phyloP scores from a whole-genome alignment of 352 stramenopile genomes.

The Globisporangium spiculum region DNA sequence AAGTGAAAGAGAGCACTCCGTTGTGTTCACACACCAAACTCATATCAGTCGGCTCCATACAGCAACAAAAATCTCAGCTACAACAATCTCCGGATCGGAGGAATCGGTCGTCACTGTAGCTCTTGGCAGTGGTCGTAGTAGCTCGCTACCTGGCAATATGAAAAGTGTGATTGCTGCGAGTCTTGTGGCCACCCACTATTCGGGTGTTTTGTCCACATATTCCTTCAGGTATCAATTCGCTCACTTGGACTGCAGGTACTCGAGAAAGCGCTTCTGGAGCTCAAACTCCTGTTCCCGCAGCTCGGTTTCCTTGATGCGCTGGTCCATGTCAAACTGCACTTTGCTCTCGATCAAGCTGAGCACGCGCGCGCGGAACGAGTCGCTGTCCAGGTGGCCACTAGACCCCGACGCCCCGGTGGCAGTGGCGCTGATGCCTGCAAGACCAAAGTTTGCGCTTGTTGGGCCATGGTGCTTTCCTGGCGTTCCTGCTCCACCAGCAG shows the following conservation, averaged over 20 bases:
- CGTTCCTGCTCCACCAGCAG: not conserved
- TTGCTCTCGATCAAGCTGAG: slow-evolving; percentile 79
- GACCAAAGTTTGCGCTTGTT: not conserved
- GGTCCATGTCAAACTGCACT: slow-evolving; percentile 82
- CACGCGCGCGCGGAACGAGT: slow-evolving; percentile 57
- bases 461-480: not conserved
- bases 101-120: not conserved
- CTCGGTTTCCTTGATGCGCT: slow-evolving; percentile 71
- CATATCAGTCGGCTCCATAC: not conserved
- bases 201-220: not conserved
- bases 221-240: not conserved
- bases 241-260: slow-evolving; percentile 81
- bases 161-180: not conserved
- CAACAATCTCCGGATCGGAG: not conserved
- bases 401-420: not conserved
- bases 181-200: not conserved
- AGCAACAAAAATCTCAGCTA: not conserved
- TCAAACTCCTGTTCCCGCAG: slow-evolving; percentile 79
- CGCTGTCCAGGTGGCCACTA: slow-evolving; percentile 25
- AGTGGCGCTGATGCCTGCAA: not conserved
- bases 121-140: not conserved
- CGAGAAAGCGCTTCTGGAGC: slow-evolving; percentile 76
- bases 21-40: not conserved
- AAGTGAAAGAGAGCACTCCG: not conserved
- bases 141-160: not conserved